Percentiles rank a stretch among this genome's conserved stretches.
These are phyloP conservation scores for Aspergillus campestris DNA, from an alignment of 495 filamentous ascomycete genomes.

Conservation along the genomic window DNA sequence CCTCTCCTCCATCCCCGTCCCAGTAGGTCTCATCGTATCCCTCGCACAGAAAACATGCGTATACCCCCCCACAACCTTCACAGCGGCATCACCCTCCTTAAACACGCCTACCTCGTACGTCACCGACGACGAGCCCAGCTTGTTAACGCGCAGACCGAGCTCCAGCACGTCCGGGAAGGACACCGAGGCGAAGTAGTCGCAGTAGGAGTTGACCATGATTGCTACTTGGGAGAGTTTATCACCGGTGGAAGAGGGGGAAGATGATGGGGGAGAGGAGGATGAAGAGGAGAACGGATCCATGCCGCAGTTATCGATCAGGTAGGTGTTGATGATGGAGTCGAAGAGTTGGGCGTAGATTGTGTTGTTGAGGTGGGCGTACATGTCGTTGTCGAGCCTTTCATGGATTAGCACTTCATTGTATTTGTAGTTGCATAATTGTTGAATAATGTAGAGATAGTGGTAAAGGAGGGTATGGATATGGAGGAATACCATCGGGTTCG, in stretches of 20 bases:
- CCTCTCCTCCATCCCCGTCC: constrained; percentile 38
- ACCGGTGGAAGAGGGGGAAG: background rate
- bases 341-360: constrained; percentile 72
- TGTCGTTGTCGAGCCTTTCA: constrained; percentile 95
- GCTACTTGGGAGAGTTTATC: constrained; percentile 46
- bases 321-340: constrained; percentile 87
- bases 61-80: constrained; percentile 80
- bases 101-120: constrained; percentile 90
- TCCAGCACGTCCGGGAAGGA: constrained; percentile 76
- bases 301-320: constrained; percentile 72
- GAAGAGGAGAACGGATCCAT: constrained; percentile 52
- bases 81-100: constrained; percentile 60
- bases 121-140: constrained; percentile 80
- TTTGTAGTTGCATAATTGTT: background rate
- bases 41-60: constrained; percentile 84
- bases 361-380: constrained; percentile 88
- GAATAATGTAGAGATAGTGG: background rate
- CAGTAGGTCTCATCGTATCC: constrained; percentile 54
- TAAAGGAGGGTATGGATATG: background rate
- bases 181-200: constrained; percentile 78
- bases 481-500: constrained; percentile 72
- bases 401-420: constrained; percentile 19
- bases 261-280: background rate
- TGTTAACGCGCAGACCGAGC: constrained; percentile 72
- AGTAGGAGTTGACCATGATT: constrained; percentile 75